phyloP scores from a whole-genome alignment of 257 asterid genomes.

The Fraxinus excelsior region DNA sequence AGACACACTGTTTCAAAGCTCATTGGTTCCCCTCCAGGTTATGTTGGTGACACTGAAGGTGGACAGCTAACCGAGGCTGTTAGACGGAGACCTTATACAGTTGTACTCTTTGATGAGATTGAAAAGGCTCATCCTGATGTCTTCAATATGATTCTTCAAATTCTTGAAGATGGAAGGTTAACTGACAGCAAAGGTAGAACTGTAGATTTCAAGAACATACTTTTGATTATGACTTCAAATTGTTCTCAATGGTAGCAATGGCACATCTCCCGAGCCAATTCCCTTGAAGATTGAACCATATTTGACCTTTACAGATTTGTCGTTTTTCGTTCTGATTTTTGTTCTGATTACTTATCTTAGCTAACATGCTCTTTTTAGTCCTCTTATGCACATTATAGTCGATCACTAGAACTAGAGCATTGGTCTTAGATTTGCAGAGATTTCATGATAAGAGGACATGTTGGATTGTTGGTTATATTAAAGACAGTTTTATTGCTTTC shows the following conservation, averaged over 20 bases:
- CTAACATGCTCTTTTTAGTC: background rate
- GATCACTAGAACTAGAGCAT: background rate
- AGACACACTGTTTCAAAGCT: slow-evolving; percentile 80
- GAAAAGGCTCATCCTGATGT: slow-evolving; percentile 88
- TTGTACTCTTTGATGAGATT: slow-evolving; percentile 77
- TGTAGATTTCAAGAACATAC: slow-evolving; percentile 80
- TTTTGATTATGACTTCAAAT: slow-evolving; percentile 84
- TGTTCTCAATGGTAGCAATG: too few species aligned
- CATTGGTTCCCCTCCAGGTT: slow-evolving; percentile 88
- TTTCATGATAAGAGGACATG: background rate
- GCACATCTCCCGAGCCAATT: slow-evolving; percentile 52
- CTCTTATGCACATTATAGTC: background rate
- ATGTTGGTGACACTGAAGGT: slow-evolving; percentile 74
- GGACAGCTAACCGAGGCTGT: slow-evolving; percentile 89
- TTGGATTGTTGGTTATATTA: background rate
- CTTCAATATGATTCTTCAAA: slow-evolving; percentile 80
- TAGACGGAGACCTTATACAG: slow-evolving; percentile 66
- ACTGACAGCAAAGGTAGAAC: slow-evolving; percentile 82
- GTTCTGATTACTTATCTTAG: background rate
- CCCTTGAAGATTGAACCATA: slow-evolving; percentile 30
- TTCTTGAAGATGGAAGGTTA: slow-evolving; percentile 80
- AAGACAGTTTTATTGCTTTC: background rate
- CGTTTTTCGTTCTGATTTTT: slow-evolving; percentile 19
- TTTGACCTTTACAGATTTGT: background rate
- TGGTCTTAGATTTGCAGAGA: background rate